Evolutionary conservation across 2,329 filamentous ascomycete species (phyloP), one percentile per base, ranked within the genome.

Genomic region (Fusarium napiforme): DNA sequence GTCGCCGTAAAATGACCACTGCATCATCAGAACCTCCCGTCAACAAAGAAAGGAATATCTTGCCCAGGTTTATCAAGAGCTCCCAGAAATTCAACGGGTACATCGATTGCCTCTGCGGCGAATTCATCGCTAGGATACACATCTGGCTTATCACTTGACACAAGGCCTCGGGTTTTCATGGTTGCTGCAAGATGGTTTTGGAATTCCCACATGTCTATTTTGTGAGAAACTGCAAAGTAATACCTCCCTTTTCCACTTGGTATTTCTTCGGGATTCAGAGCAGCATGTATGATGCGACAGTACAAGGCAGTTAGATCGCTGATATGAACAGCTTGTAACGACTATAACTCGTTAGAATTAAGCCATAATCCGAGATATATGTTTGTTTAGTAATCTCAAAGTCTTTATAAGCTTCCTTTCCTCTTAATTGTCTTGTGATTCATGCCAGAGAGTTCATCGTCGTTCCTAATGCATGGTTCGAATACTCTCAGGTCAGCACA

Each of bases 31-130:
- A n/a, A 18, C 14, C 26, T 3, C 4, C 21, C 19, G 5, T 37
- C 3, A 12, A 12, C 15, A 34, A 7, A 9, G 0, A 34, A 23
- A 7, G 7, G 8, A 5, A 12, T 9, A 2, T 28, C 46, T 60
- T 43, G 28, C 58, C 30, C 58, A 4, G 36, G n/a, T 14, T 53
- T 53, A 14, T 11, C 53, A 28, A 53, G 37, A 7, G 12, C 18
- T 1, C 9, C 11, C 16, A 59, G 23, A 28, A 49, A 59, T 10
- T 59, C 19, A 3, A 39, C 34, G 0, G 56, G 56, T 0, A 60
- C 18, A 28, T 39, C 30, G 4, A 60, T 19, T 4, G 37, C 14
- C 1, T 60, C 46, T 9, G 46, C 58, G 1, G 37, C 28, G 7
- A 40, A 46, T 1, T 32, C 30, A 16, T 57, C 21, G 2, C 7